Percentiles rank a stretch among this genome's conserved stretches.
These are phyloP conservation scores for Trapa incisa DNA, from an alignment of 345 rosid genomes.

Conservation along the genomic window DNA sequence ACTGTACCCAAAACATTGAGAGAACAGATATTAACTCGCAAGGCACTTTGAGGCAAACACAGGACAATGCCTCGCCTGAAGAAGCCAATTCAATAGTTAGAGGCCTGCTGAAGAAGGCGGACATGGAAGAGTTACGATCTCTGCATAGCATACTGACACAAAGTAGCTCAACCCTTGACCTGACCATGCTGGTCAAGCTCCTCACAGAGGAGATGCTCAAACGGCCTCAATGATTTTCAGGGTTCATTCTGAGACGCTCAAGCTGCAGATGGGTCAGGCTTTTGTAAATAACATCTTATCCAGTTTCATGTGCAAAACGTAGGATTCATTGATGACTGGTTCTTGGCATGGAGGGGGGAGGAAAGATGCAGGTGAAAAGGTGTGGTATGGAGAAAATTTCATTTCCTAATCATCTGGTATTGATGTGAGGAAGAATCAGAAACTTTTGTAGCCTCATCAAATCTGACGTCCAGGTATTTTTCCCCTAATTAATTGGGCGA, in stretches of 20 bases:
- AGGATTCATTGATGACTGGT: not conserved
- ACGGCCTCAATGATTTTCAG: constrained; percentile 28
- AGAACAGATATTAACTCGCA: constrained; percentile 10
- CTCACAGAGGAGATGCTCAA: constrained; percentile 45
- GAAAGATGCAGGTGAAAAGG: constrained; percentile 1
- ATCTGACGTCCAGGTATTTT: not conserved
- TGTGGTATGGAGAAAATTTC: constrained; percentile 2
- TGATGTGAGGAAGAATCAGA: not conserved
- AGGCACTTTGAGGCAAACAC: constrained; percentile 10
- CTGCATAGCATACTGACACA: constrained; percentile 32
- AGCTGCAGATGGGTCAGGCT: not conserved
- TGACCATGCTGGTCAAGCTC: constrained; percentile 29
- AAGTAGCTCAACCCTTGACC: constrained; percentile 21
- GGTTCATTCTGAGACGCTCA: not conserved
- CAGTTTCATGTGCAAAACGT: not conserved
- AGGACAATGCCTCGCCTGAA: constrained; percentile 15
- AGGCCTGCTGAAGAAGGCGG: constrained; percentile 64
- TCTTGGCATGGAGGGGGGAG: not conserved
- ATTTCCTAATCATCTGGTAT: not conserved
- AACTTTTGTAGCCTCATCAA: not conserved
- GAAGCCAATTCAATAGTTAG: constrained; percentile 31
- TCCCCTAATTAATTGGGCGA: not conserved
- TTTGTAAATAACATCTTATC: constrained; percentile 1
- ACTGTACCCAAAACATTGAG: constrained; percentile 14
- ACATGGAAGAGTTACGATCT: constrained; percentile 42